Evolutionary conservation across 106 monocot species (phyloP).

Genomic region (Triglochin maritima): DNA sequence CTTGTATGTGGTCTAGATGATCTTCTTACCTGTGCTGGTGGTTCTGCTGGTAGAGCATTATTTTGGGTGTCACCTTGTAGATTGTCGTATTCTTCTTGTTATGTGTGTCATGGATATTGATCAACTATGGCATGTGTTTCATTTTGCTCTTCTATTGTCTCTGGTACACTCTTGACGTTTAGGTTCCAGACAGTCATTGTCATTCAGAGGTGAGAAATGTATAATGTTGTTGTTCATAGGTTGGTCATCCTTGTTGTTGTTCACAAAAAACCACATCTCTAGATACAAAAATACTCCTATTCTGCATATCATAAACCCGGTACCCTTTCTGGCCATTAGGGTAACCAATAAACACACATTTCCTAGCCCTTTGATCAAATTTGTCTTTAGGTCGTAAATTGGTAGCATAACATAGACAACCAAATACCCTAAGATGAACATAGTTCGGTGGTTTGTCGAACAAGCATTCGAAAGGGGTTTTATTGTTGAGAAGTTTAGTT

Average conservation of each 20-base stretch:
- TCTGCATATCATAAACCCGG: background rate
- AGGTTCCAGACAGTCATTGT: background rate
- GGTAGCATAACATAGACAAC: background rate
- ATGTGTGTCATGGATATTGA: too few relatives aligned
- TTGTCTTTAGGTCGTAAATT: background rate
- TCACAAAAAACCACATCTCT: conserved; percentile 3
- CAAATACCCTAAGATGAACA: background rate
- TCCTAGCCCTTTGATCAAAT: background rate
- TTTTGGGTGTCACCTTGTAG: too few relatives aligned
- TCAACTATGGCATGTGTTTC: too few relatives aligned
- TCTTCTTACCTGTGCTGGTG: too few relatives aligned
- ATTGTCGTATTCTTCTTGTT: too few relatives aligned
- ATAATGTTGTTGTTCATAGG: background rate
- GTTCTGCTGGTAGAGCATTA: too few relatives aligned
- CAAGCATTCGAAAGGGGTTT: background rate
- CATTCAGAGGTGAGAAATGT: background rate
- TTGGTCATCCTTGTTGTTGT: background rate
- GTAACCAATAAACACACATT: background rate
- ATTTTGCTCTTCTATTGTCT: too few relatives aligned
- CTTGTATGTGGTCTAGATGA: too few relatives aligned
- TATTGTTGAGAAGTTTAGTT: background rate
- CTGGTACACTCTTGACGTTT: too few relatives aligned
- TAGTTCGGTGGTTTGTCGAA: background rate
- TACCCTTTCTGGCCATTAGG: background rate
- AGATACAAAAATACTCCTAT: background rate